A percentile compares a stretch with the other conserved stretches of the same genome.
phyloP scores from a whole-genome alignment of 768 basidiomycete species.

The Xerocomus spinulosus region DNA sequence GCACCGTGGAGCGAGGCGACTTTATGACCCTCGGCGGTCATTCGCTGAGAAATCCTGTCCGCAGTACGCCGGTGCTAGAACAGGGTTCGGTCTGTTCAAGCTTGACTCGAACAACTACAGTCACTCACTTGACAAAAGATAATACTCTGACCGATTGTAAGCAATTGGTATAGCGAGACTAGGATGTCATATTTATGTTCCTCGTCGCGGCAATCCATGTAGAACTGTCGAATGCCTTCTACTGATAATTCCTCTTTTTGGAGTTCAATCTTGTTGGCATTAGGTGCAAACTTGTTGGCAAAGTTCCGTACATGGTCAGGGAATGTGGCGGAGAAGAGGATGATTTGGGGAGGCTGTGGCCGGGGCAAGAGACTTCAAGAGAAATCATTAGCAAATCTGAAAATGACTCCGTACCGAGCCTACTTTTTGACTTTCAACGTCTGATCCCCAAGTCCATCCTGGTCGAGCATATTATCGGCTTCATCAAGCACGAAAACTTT shows the following conservation, averaged over 20 bases:
- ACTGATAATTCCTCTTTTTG: constrained; percentile 92
- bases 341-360: constrained; percentile 64
- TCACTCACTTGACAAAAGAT: constrained; percentile 90
- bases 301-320: constrained; percentile 90
- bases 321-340: constrained; percentile 98
- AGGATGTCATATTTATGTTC: constrained; percentile 95
- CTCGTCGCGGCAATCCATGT: constrained; percentile 91
- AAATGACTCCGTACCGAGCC: constrained; percentile 17
- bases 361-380: constrained; percentile 52
- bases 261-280: constrained; percentile 94
- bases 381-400: constrained; percentile 11
- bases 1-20: constrained; percentile 95
- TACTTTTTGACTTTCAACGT: constrained; percentile 92
- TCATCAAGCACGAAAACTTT: constrained; percentile 96
- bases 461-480: constrained; percentile 98
- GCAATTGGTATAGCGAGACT: constrained; percentile 79
- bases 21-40: constrained; percentile 92
- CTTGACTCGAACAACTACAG: not conserved
- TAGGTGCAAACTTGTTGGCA: constrained; percentile 88
- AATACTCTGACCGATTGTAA: constrained; percentile 97
- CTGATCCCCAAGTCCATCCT: constrained; percentile 91
- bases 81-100: not conserved
- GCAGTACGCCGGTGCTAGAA: constrained; percentile 83
- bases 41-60: constrained; percentile 85
- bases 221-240: constrained; percentile 93